phyloP scores from a whole-genome alignment of 805 yeast genomes.

The Suhomyces faveliae region DNA sequence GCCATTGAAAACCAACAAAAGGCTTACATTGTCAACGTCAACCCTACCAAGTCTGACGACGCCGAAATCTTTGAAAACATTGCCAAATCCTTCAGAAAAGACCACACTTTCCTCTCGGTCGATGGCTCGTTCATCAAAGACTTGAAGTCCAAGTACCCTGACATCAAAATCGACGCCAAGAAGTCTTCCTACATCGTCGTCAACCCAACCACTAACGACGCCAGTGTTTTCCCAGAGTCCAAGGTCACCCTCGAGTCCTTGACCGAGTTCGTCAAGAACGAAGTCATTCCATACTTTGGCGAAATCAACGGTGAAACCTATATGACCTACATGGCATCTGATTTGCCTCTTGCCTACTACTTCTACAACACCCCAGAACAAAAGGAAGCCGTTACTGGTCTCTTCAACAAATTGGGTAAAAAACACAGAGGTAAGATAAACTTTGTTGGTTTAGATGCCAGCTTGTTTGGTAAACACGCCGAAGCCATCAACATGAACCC shows the following conservation, averaged over 20 bases:
- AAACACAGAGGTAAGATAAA: constrained; percentile 74
- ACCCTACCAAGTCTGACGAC: constrained; percentile 24
- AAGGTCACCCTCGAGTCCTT: constrained; percentile 37
- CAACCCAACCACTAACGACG: constrained; percentile 46
- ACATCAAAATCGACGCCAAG: constrained; percentile 18
- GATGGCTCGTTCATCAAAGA: constrained; percentile 40
- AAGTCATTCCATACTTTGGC: constrained; percentile 80
- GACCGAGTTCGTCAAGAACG: constrained; percentile 51
- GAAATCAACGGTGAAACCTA: constrained; percentile 83
- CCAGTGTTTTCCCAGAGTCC: constrained; percentile 45
- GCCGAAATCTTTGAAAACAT: constrained; percentile 45
- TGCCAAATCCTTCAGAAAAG: constrained; percentile 66
- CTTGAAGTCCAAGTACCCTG: constrained; percentile 33
- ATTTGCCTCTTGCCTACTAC: constrained; percentile 81
- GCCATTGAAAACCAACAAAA: constrained; percentile 48
- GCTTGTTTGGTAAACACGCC: constrained; percentile 80
- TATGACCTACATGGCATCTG: constrained; percentile 66
- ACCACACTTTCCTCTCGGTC: constrained; percentile 55
- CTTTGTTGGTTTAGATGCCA: constrained; percentile 87
- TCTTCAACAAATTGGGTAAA: constrained; percentile 65
- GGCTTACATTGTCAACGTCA: constrained; percentile 57
- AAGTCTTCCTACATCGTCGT: constrained; percentile 38
- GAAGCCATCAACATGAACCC: constrained; percentile 79
- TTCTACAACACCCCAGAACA: constrained; percentile 74
- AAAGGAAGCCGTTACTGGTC: constrained; percentile 52